These are phyloP conservation scores for Candida saitoana DNA, from an alignment of 805 yeast genomes.

Conservation along the genomic window DNA sequence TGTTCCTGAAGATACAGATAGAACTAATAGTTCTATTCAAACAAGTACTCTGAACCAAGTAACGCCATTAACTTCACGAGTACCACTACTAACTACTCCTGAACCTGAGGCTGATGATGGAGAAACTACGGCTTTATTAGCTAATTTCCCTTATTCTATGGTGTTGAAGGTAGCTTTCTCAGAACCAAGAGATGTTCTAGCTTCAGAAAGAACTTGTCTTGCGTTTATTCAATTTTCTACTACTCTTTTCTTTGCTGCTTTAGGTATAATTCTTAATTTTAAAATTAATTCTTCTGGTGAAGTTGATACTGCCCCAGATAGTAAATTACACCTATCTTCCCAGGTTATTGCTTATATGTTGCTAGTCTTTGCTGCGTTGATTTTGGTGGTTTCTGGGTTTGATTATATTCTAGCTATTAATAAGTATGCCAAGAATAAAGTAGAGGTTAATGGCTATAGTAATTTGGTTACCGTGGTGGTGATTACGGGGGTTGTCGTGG, in stretches of 20 bases:
- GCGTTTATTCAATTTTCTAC: conserved; percentile 46
- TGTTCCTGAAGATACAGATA: no score
- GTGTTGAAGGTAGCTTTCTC: conserved; percentile 30
- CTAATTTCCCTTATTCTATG: conserved; percentile 17
- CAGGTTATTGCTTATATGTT: conserved; percentile 32
- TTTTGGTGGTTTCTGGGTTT: conserved; percentile 34
- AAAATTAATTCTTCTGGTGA: conserved; percentile 32
- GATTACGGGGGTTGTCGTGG: conserved; percentile 30
- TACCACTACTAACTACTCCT: background rate
- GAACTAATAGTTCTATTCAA: no score
- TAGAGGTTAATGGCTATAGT: conserved; percentile 33
- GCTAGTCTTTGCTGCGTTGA: conserved; percentile 34
- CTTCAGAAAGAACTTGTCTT: conserved; percentile 50
- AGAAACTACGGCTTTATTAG: conserved; percentile 5
- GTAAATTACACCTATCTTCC: conserved; percentile 15
- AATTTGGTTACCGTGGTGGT: conserved; percentile 27
- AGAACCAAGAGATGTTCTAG: conserved; percentile 53
- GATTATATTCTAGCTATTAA: conserved; percentile 44
- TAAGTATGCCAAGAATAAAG: conserved; percentile 39
- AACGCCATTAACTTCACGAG: background rate
- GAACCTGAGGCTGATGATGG: background rate
- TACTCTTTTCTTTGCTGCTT: conserved; percentile 43
- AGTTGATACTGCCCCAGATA: background rate
- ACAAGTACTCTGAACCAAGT: no score
- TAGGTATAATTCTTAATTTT: conserved; percentile 45